Evolutionary conservation across 495 filamentous ascomycete genomes (phyloP).

Genomic region (Neurospora sp.): DNA sequence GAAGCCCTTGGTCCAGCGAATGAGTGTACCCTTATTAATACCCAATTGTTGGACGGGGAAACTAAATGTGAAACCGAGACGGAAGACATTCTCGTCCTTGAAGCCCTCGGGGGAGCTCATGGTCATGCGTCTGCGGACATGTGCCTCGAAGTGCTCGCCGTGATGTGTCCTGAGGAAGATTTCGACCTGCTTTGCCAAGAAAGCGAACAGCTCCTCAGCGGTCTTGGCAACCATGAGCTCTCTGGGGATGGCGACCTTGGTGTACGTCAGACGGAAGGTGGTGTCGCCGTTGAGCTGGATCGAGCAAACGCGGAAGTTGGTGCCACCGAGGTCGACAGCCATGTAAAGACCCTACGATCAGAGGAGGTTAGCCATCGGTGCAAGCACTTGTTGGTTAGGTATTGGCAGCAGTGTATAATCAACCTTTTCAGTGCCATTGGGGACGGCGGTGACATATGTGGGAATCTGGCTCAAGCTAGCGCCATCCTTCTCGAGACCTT

Average conservation of each 20-base stretch:
- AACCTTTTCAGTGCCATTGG: conserved; percentile 95
- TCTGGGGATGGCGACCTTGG: conserved; percentile 81
- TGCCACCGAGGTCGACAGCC: conserved; percentile 93
- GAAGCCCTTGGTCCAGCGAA: conserved; percentile 98
- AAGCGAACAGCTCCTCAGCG: conserved; percentile 80
- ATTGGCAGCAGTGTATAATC: not conserved
- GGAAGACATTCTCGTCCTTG: conserved; percentile 64
- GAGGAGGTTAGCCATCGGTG: not conserved
- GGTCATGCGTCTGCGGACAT: conserved; percentile 50
- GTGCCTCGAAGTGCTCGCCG: conserved; percentile 72
- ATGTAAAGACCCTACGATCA: conserved; percentile 75
- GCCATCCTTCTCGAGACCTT: conserved; percentile 71
- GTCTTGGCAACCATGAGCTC: conserved; percentile 86
- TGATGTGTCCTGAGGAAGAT: conserved; percentile 80
- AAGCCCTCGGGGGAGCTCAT: conserved; percentile 42
- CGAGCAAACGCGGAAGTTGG: conserved; percentile 96
- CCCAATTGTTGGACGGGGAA: conserved; percentile 91
- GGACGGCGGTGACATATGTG: conserved; percentile 89
- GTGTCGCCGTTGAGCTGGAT: conserved; percentile 84
- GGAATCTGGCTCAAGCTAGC: conserved; percentile 89
- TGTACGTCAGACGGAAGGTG: conserved; percentile 84
- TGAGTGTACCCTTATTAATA: conserved; percentile 85
- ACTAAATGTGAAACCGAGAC: conserved; percentile 93
- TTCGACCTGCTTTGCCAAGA: conserved; percentile 87
- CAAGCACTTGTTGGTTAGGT: not conserved